These are phyloP conservation scores for Trichoderma arundinaceum DNA, from an alignment of 2,329 filamentous ascomycete genomes.

Conservation along the genomic window DNA sequence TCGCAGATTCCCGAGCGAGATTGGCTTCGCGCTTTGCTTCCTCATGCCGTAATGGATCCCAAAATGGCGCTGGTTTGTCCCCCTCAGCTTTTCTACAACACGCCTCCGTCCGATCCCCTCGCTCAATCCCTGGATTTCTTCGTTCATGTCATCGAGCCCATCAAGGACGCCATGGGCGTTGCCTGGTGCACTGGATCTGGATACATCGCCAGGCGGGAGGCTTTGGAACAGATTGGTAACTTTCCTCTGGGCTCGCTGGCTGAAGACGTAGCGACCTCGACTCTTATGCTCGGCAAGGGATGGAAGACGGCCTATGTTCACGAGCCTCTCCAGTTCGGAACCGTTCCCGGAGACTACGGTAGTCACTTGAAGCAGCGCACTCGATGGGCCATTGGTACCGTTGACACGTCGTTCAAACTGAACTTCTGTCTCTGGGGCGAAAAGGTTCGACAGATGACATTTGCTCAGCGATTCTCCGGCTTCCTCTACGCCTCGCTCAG, in stretches of 20 bases:
- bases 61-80: conserved; percentile 65
- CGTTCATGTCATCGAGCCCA: conserved; percentile 58
- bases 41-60: conserved; percentile 62
- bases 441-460: conserved; percentile 57
- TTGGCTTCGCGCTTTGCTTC: conserved; percentile 65
- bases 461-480: conserved; percentile 63
- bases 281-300: conserved; percentile 62
- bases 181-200: conserved; percentile 71
- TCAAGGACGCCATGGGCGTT: conserved; percentile 58
- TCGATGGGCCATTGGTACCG: conserved; percentile 61
- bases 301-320: conserved; percentile 67
- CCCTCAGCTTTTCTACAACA: conserved; percentile 68
- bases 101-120: conserved; percentile 62
- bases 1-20: conserved; percentile 63
- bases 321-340: conserved; percentile 65
- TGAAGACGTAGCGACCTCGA: conserved; percentile 66
- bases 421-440: conserved; percentile 64
- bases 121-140: conserved; percentile 64
- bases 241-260: conserved; percentile 65
- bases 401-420: conserved; percentile 65
- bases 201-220: conserved; percentile 63
- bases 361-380: conserved; percentile 63
- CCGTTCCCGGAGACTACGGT: conserved; percentile 61
- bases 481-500: conserved; percentile 62
- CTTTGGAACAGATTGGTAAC: conserved; percentile 65